Conservation (phyloP, 2,329 filamentous ascomycete genomes). For the Amylocarpus encephaloides region DNA sequence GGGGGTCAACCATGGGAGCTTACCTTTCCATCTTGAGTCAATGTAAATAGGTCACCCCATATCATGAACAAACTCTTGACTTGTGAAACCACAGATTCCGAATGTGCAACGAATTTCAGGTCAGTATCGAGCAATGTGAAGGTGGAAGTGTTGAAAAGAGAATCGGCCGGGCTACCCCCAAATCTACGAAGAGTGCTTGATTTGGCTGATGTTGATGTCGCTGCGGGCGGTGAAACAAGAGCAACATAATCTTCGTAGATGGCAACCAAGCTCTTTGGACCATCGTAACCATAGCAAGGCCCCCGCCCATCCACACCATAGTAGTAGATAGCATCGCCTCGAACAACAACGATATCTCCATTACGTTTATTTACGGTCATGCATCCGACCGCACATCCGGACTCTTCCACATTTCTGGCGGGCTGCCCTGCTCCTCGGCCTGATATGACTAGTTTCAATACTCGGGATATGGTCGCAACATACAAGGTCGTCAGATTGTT, state of each 20-base stretch:
- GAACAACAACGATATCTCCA: constrained; percentile 82
- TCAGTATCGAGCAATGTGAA: constrained; percentile 92
- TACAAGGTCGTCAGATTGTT: constrained; percentile 67
- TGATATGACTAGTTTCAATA: constrained; percentile 80
- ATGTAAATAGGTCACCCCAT: constrained; percentile 88
- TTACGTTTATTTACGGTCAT: constrained; percentile 80
- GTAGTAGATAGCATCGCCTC: constrained; percentile 93
- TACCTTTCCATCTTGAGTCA: constrained; percentile 89
- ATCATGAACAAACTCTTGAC: constrained; percentile 75
- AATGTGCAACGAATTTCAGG: constrained; percentile 82
- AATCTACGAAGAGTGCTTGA: constrained; percentile 60
- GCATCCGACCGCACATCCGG: constrained; percentile 86
- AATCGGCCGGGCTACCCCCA: constrained; percentile 64
- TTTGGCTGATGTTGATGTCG: constrained; percentile 44
- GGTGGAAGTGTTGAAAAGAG: constrained; percentile 77
- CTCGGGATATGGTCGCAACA: constrained; percentile 82
- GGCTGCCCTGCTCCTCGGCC: constrained; percentile 86
- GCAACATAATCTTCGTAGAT: constrained; percentile 82
- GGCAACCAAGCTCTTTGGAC: constrained; percentile 74
- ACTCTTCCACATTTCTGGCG: constrained; percentile 80
- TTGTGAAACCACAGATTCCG: constrained; percentile 74
- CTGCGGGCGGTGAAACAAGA: constrained; percentile 68
- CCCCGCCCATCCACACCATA: constrained; percentile 82
- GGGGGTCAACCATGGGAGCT: constrained; percentile 13
- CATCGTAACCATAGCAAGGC: constrained; percentile 85